phyloP scores from a whole-genome alignment of 257 asterid species.

The Voacanga thouarsii region DNA sequence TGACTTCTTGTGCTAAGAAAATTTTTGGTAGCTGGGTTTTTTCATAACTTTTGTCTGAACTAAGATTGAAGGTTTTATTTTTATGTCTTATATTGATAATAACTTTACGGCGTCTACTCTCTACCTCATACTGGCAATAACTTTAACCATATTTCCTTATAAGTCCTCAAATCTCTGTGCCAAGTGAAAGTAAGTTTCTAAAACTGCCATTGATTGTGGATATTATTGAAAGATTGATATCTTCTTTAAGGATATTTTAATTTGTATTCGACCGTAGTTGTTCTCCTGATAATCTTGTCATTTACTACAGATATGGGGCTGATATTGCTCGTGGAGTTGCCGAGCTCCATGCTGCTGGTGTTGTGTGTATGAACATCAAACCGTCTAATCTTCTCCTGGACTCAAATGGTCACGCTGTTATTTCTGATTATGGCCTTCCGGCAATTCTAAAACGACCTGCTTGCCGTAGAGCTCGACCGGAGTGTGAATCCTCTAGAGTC shows the following conservation, averaged over 20 bases:
- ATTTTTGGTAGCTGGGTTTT: background rate
- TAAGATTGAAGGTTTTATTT: background rate
- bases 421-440: slow-evolving; percentile 96
- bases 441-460: slow-evolving; percentile 79
- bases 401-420: slow-evolving; percentile 86
- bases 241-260: background rate
- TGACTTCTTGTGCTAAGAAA: background rate
- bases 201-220: background rate
- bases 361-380: slow-evolving; percentile 94
- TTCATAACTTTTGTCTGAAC: background rate
- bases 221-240: background rate
- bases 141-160: background rate
- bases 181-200: background rate
- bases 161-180: background rate
- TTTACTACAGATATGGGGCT: slow-evolving; percentile 81
- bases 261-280: background rate
- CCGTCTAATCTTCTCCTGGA: slow-evolving; percentile 96
- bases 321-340: slow-evolving; percentile 99
- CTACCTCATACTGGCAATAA: background rate
- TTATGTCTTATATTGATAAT: background rate
- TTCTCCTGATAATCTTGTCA: slow-evolving; percentile 25
- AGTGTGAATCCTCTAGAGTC: slow-evolving; percentile 65
- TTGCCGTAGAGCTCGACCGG: slow-evolving; percentile 81
- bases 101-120: background rate
- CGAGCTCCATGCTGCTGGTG: slow-evolving; percentile 98